These are phyloP conservation scores for Alternaria gansuensis DNA, from an alignment of 2,329 filamentous ascomycete genomes.

Conservation along the genomic window DNA sequence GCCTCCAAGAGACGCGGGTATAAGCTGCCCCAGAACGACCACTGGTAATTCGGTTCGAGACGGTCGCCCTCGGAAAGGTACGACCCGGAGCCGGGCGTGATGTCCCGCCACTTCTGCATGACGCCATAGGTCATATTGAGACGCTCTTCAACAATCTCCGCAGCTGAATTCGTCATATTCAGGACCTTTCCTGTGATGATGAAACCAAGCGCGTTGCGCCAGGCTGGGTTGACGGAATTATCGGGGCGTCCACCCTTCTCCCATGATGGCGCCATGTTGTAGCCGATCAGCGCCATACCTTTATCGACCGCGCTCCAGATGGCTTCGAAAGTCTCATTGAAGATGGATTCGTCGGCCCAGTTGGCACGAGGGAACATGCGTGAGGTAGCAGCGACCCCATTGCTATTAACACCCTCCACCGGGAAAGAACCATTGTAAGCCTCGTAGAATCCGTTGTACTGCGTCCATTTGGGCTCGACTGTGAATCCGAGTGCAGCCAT, in stretches of 20 bases:
- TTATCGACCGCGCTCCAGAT: not conserved
- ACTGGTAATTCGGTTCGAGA: slow-evolving; percentile 1
- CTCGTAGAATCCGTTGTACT: slow-evolving; percentile 4
- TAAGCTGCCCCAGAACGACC: slow-evolving; percentile 5
- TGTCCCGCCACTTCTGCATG: slow-evolving; percentile 2
- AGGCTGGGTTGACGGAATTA: slow-evolving; percentile 11
- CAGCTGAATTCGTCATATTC: slow-evolving; percentile 3
- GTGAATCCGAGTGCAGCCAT: not conserved
- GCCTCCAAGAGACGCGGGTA: slow-evolving; percentile 6
- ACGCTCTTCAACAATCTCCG: not conserved
- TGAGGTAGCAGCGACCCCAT: not conserved
- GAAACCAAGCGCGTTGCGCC: slow-evolving; percentile 8
- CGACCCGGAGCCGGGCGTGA: slow-evolving; percentile 3
- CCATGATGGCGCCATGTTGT: slow-evolving; percentile 8
- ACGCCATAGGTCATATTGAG: slow-evolving; percentile 7
- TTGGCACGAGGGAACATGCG: slow-evolving; percentile 2
- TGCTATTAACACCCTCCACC: not conserved
- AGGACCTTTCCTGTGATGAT: not conserved
- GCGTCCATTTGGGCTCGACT: slow-evolving; percentile 1
- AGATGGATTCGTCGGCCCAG: slow-evolving; percentile 1
- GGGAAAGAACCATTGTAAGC: slow-evolving; percentile 4
- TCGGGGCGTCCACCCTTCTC: slow-evolving; percentile 9
- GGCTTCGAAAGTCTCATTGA: slow-evolving; percentile 1
- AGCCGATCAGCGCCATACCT: slow-evolving; percentile 5
- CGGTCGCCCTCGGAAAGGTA: slow-evolving; percentile 4